Evolutionary conservation across 306 rosid species (phyloP).

Genomic region (Corylus avellana): DNA sequence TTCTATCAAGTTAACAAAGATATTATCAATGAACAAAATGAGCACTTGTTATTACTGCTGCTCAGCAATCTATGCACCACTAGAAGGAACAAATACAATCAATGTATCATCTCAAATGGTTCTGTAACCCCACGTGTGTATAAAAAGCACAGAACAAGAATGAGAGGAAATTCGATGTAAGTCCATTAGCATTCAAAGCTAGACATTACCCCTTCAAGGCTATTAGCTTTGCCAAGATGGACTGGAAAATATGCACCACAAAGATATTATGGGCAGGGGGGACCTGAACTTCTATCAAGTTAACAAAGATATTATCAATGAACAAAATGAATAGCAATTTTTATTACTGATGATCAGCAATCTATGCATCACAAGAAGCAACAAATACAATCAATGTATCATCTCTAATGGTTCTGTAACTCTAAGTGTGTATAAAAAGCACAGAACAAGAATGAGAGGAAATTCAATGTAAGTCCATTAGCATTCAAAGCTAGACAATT

Average conservation of each 20-base stretch:
- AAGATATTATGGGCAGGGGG: background rate
- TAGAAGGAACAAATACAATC: background rate
- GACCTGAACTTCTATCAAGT: background rate
- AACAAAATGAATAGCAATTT: background rate
- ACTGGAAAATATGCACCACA: slow-evolving; percentile 18
- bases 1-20: background rate
- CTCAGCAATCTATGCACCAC: background rate
- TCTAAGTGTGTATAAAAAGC: slow-evolving; percentile 23
- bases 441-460: slow-evolving; percentile 44
- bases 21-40: background rate
- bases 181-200: slow-evolving; percentile 81
- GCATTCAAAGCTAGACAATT: slow-evolving; percentile 68
- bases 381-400: slow-evolving; percentile 29
- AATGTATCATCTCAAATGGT: slow-evolving; percentile 50
- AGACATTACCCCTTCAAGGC: slow-evolving; percentile 36
- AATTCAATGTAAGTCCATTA: slow-evolving; percentile 47
- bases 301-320: background rate
- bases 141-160: slow-evolving; percentile 40
- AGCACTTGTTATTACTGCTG: background rate
- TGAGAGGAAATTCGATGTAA: slow-evolving; percentile 26
- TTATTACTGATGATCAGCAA: background rate
- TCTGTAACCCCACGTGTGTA: slow-evolving; percentile 36
- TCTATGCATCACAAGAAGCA: background rate
- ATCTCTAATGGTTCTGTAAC: slow-evolving; percentile 47
- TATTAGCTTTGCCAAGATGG: slow-evolving; percentile 78